These are phyloP conservation scores for Pythium monospermum DNA, from an alignment of 352 stramenopile species.

Conservation along the genomic window DNA sequence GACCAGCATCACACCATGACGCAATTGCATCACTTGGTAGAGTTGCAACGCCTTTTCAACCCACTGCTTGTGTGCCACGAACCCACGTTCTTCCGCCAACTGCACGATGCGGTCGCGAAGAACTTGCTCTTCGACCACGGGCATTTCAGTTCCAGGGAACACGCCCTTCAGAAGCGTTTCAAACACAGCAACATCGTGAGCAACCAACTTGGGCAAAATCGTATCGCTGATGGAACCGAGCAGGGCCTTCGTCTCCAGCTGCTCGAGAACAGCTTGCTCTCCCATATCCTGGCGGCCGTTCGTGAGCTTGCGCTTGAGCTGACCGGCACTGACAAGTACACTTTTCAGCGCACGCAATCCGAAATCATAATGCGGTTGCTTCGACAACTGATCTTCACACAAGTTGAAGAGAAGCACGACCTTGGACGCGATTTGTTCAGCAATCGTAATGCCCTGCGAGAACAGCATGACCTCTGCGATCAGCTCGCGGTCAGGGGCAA, in stretches of 20 bases:
- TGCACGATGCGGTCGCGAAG: conserved; percentile 88
- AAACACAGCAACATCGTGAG: conserved; percentile 96
- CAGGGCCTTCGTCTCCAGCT: conserved; percentile 92
- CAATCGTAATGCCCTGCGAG: conserved; percentile 98
- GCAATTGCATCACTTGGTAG: conserved; percentile 96
- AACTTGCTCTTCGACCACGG: conserved; percentile 82
- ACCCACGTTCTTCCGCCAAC: conserved; percentile 87
- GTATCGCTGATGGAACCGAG: conserved; percentile 99
- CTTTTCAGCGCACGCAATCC: conserved; percentile 99
- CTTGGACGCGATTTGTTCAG: conserved; percentile 94
- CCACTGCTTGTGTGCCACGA: conserved; percentile 90
- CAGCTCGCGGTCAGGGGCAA: conserved; percentile 97
- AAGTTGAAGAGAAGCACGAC: conserved; percentile 99
- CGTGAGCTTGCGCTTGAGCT: conserved; percentile 94
- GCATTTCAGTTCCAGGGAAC: conserved; percentile 92
- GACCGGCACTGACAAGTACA: conserved; percentile 97
- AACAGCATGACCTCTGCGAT: conserved; percentile 99
- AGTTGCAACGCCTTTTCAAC: conserved; percentile 99
- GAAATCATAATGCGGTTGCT: conserved; percentile 99
- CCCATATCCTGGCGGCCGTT: conserved; percentile 33
- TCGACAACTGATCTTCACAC: conserved; percentile 97
- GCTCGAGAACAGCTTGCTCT: conserved; percentile 39
- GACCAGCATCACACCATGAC: conserved; percentile 99
- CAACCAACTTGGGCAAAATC: conserved; percentile 98
- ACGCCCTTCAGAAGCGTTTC: conserved; percentile 94